A percentile compares a stretch with the other conserved stretches of the same genome.
Evolutionary conservation across 2,329 filamentous ascomycete species (phyloP).

Genomic region (Xylariaceae sp.): DNA sequence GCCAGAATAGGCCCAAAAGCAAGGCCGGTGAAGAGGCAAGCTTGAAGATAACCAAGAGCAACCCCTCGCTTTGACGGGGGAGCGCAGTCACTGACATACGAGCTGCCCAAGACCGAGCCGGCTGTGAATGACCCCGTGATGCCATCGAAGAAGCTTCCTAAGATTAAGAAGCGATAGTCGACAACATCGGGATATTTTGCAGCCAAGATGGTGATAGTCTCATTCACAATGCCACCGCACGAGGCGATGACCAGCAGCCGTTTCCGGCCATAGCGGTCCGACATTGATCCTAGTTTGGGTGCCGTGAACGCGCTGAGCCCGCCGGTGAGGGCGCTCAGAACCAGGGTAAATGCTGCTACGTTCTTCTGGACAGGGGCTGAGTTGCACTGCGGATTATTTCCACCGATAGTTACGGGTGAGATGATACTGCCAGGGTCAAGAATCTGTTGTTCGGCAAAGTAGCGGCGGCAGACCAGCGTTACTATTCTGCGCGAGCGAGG

Average conservation of each 20-base stretch:
- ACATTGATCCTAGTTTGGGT: conserved; percentile 82
- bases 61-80: conserved; percentile 79
- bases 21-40: conserved; percentile 86
- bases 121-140: conserved; percentile 88
- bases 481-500: conserved; percentile 61
- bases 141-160: conserved; percentile 81
- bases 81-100: conserved; percentile 90
- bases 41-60: conserved; percentile 88
- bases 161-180: conserved; percentile 78
- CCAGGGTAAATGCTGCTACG: conserved; percentile 79
- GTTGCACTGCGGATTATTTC: conserved; percentile 79
- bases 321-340: conserved; percentile 75
- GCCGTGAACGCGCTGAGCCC: conserved; percentile 79
- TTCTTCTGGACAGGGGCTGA: conserved; percentile 78
- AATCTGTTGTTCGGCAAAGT: conserved; percentile 72
- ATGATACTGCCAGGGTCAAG: conserved; percentile 65
- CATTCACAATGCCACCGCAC: conserved; percentile 73
- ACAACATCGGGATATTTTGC: conserved; percentile 75
- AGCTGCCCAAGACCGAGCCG: conserved; percentile 75
- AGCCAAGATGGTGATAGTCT: conserved; percentile 78
- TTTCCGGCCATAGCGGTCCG: conserved; percentile 84
- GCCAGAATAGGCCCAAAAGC: conserved; percentile 84
- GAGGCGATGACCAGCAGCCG: conserved; percentile 75
- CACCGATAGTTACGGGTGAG: conserved; percentile 69
- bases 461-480: conserved; percentile 80